Evolutionary conservation across 345 rosid species (phyloP).

Genomic region (Angophora floribunda): DNA sequence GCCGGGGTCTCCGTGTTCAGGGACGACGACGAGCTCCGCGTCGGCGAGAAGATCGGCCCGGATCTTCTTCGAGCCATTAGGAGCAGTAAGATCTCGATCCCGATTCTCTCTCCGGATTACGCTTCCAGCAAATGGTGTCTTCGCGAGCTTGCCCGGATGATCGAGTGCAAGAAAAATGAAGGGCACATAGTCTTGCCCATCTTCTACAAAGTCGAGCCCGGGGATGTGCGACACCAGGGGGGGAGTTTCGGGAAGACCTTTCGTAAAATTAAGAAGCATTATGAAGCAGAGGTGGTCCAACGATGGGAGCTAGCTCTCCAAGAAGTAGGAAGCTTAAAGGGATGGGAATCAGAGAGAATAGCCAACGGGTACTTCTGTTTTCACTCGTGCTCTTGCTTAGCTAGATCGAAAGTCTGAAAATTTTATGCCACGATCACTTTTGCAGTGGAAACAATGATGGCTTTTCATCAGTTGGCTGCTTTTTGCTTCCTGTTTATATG

Average conservation of each 20-base stretch:
- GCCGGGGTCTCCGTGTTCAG: not conserved
- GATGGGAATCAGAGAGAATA: not conserved
- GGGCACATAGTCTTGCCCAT: not conserved
- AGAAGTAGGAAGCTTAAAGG: not conserved
- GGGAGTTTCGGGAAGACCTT: not conserved
- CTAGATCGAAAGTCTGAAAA: not conserved
- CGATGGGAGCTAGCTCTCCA: not conserved
- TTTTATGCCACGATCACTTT: not conserved
- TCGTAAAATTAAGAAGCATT: not conserved
- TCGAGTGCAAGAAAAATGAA: not conserved
- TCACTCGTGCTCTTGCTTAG: not conserved
- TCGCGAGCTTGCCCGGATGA: not conserved
- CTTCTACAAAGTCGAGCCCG: not conserved
- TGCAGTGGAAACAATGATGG: not conserved
- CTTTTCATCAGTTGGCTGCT: not conserved
- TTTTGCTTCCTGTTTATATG: not conserved
- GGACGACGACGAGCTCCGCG: not conserved
- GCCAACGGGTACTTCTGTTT: not conserved
- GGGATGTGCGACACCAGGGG: not conserved
- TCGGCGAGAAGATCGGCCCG: not conserved
- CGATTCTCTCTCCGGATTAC: not conserved
- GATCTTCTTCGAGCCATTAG: not conserved
- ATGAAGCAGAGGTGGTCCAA: not conserved
- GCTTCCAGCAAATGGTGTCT: constrained; percentile 1
- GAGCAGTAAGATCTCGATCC: not conserved